Percentiles rank a stretch among this genome's conserved stretches.
Evolutionary conservation across 2,329 filamentous ascomycete genomes (phyloP).

Genomic region (Botrytis deweyae): DNA sequence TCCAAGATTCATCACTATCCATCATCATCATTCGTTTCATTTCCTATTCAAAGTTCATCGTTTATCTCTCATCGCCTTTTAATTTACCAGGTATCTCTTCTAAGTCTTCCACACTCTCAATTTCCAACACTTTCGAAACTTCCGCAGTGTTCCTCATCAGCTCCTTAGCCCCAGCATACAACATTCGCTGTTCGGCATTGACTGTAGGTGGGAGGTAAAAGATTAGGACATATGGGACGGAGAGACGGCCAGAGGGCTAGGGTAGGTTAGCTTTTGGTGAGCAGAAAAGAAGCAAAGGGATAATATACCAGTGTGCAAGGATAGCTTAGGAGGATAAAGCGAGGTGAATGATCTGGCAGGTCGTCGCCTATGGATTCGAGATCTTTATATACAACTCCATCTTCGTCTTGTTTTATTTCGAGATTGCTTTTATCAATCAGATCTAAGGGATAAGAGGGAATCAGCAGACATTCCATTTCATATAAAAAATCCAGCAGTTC

Average conservation of each 20-base stretch:
- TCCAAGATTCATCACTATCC: not conserved
- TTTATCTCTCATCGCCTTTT: conserved; percentile 30
- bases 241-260: conserved; percentile 76
- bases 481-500: not conserved
- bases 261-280: conserved; percentile 18
- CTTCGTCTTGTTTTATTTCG: conserved; percentile 83
- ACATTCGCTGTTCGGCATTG: conserved; percentile 83
- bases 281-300: not conserved
- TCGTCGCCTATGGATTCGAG: conserved; percentile 82
- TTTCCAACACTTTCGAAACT: conserved; percentile 83
- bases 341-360: conserved; percentile 85
- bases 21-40: conserved; percentile 18
- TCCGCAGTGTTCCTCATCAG: conserved; percentile 91
- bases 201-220: conserved; percentile 94
- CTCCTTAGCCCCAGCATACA: conserved; percentile 95
- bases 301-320: conserved; percentile 74
- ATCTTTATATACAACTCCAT: conserved; percentile 73
- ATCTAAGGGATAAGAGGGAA: conserved; percentile 51
- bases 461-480: not conserved
- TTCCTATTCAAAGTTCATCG: not conserved
- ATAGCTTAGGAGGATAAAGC: conserved; percentile 88
- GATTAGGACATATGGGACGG: conserved; percentile 89
- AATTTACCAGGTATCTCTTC: conserved; percentile 74
- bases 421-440: conserved; percentile 86
- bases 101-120: conserved; percentile 77